phyloP scores from a whole-genome alignment of 495 filamentous ascomycete genomes.

The Baudoinia panamericana region DNA sequence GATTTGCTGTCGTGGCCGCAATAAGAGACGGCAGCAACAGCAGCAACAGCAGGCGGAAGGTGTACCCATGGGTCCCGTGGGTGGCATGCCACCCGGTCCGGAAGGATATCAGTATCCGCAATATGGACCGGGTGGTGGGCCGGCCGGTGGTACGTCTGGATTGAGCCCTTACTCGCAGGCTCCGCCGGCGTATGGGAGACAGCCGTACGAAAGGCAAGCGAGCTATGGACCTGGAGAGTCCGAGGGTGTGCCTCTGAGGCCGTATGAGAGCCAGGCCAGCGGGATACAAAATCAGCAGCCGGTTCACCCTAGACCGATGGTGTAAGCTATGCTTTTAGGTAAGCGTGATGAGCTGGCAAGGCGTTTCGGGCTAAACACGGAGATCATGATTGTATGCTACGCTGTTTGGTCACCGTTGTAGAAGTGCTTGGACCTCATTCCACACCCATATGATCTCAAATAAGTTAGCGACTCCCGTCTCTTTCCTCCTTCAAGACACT shows the following conservation, averaged over 20 bases:
- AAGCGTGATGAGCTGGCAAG: no score
- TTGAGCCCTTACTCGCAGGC: neutral
- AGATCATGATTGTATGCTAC: no score
- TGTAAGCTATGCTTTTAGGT: no score
- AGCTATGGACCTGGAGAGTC: constrained; percentile 3
- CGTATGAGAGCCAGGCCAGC: constrained; percentile 8
- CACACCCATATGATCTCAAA: no score
- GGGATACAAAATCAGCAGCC: constrained; percentile 3
- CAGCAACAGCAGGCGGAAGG: neutral
- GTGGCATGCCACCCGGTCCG: neutral
- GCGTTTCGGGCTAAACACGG: no score
- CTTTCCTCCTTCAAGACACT: no score
- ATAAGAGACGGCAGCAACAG: neutral
- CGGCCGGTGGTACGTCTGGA: neutral
- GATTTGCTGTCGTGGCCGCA: constrained; percentile 6
- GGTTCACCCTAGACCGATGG: constrained; percentile 3
- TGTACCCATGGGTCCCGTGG: neutral
- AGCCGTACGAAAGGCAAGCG: neutral
- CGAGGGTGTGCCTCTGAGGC: constrained; percentile 9
- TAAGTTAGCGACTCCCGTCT: no score
- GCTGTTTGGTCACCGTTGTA: no score
- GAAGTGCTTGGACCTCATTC: no score
- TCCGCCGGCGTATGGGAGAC: constrained; percentile 8
- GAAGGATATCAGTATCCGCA: constrained; percentile 10
- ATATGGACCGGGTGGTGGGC: neutral